Percentiles rank a stretch among this genome's conserved stretches.
phyloP scores from a whole-genome alignment of 306 rosid species.

The Heteromeles arbutifolia region DNA sequence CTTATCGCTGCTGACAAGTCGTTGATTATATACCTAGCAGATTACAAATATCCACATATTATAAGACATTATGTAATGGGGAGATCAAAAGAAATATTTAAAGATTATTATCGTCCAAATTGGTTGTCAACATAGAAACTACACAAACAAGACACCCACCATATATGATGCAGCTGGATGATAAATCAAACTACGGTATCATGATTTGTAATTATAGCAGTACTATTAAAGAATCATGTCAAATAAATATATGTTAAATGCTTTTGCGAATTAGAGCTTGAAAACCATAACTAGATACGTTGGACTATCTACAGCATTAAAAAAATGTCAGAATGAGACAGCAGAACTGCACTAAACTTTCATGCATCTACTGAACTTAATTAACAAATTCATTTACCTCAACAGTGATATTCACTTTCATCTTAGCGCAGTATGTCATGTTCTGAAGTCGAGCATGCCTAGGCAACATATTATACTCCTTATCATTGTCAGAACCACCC shows the following conservation, averaged over 20 bases:
- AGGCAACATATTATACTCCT: slow-evolving; percentile 67
- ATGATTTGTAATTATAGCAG: background rate
- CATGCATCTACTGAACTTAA: background rate
- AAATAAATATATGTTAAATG: background rate
- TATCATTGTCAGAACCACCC: slow-evolving; percentile 55
- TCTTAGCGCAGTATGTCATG: slow-evolving; percentile 78
- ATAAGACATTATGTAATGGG: background rate
- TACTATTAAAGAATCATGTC: background rate
- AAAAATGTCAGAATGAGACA: background rate
- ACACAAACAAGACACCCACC: background rate
- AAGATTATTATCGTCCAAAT: background rate
- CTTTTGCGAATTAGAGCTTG: background rate
- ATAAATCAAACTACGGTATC: background rate
- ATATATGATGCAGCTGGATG: background rate
- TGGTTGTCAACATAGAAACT: background rate
- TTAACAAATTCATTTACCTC: slow-evolving; percentile 41
- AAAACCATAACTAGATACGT: background rate
- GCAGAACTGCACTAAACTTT: background rate
- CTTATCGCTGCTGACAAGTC: slow-evolving; percentile 60
- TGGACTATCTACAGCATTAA: background rate
- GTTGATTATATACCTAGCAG: slow-evolving; percentile 52
- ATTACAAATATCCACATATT: slow-evolving; percentile 17
- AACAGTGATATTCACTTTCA: slow-evolving; percentile 43
- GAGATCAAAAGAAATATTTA: background rate
- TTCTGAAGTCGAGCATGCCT: slow-evolving; percentile 89